These are phyloP conservation scores for Mrakia blollopis DNA, from an alignment of 768 basidiomycete species.

Conservation along the genomic window DNA sequence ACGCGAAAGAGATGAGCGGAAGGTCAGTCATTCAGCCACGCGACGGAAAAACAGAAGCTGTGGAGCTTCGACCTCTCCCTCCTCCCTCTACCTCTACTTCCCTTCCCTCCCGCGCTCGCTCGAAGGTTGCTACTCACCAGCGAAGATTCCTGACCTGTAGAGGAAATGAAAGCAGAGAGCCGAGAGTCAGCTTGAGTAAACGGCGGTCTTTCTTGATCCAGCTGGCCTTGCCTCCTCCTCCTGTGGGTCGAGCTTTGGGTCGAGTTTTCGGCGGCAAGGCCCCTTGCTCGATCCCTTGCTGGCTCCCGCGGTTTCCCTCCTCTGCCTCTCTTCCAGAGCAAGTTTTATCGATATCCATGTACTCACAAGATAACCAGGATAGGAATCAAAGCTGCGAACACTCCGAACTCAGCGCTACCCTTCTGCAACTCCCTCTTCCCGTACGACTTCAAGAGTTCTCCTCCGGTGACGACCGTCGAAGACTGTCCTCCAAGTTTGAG, in stretches of 20 bases:
- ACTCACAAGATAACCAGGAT: conserved; percentile 72
- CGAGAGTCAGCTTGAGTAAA: not conserved
- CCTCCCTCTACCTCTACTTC: not conserved
- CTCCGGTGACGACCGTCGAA: not conserved
- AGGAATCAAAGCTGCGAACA: conserved; percentile 58
- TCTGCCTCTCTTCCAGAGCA: not conserved
- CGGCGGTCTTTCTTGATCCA: not conserved
- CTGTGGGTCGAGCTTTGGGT: not conserved
- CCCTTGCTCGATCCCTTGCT: not conserved
- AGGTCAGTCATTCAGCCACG: too few species aligned
- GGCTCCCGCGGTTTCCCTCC: not conserved
- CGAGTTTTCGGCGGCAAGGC: conserved; percentile 23
- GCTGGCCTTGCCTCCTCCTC: not conserved
- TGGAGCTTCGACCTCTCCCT: not conserved
- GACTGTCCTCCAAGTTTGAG: too few species aligned
- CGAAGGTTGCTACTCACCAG: conserved; percentile 2
- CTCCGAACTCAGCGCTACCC: conserved; percentile 17
- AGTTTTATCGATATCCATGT: conserved; percentile 38
- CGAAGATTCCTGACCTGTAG: conserved; percentile 27
- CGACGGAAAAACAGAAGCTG: too few species aligned
- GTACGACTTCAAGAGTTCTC: not conserved
- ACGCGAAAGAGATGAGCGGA: not conserved
- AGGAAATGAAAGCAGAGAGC: conserved; percentile 15
- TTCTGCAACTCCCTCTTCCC: conserved; percentile 24
- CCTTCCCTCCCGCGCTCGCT: not conserved